Evolutionary conservation across 208 protist species (phyloP).

Genomic region (Balamuthia mandrillaris): DNA sequence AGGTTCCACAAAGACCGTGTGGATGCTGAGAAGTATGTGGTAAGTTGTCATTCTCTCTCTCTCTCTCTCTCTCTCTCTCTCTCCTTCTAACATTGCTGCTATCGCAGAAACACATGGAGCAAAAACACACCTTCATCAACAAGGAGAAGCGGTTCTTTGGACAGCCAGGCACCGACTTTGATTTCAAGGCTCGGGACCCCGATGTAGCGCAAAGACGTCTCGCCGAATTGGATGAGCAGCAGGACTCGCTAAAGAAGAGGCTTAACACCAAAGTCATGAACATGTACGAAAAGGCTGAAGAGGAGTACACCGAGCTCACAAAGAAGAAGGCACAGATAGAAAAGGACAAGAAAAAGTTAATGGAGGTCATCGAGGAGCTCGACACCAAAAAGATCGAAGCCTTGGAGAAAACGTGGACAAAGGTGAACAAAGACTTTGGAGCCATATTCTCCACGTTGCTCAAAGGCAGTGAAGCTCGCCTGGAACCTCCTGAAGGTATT

Average conservation of each 20-base stretch:
- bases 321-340: conserved; percentile 87
- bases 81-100: neutral
- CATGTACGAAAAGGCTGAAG: conserved; percentile 79
- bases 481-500: conserved; percentile 82
- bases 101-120: neutral
- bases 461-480: conserved; percentile 84
- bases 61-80: neutral
- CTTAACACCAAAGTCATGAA: conserved; percentile 88
- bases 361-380: conserved; percentile 91
- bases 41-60: neutral
- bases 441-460: conserved; percentile 96
- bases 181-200: conserved; percentile 59
- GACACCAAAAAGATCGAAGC: conserved; percentile 96
- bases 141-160: conserved; percentile 69
- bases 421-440: conserved; percentile 91
- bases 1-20: conserved; percentile 56
- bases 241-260: conserved; percentile 59
- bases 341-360: conserved; percentile 93
- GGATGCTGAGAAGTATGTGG: conserved; percentile 45
- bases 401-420: conserved; percentile 89
- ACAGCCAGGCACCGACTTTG: conserved; percentile 55
- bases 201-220: conserved; percentile 38
- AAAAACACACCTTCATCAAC: conserved; percentile 68
- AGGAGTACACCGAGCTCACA: conserved; percentile 93
- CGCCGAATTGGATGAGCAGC: conserved; percentile 44